phyloP scores from a whole-genome alignment of 768 basidiomycete genomes.

The Thelephora aurantiotincta region DNA sequence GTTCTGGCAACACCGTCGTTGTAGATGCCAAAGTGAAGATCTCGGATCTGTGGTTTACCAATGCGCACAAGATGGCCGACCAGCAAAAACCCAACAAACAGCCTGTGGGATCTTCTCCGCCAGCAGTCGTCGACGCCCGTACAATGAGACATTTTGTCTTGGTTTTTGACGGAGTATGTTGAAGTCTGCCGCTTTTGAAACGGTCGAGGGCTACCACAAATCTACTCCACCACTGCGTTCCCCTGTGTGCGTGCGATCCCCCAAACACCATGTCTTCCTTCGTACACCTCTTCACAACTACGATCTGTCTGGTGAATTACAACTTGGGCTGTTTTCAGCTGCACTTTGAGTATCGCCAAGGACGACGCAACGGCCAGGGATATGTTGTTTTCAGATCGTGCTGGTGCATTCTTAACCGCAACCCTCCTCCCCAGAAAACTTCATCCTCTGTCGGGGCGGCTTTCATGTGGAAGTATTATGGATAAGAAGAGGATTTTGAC shows the following conservation, averaged over 20 bases:
- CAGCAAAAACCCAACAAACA: too few relatives aligned
- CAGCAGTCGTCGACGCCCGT: neutral
- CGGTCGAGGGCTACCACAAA: neutral
- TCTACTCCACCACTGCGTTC: neutral
- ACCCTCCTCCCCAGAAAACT: too few relatives aligned
- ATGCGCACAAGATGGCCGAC: neutral
- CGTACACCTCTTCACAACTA: constrained; percentile 7
- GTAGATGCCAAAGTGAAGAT: constrained; percentile 1
- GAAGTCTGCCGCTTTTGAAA: constrained; percentile 2
- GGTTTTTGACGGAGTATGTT: neutral
- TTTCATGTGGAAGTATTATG: too few relatives aligned
- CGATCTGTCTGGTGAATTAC: constrained; percentile 8
- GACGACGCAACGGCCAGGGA: too few relatives aligned
- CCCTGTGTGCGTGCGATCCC: neutral
- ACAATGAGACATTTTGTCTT: neutral
- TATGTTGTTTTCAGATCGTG: too few relatives aligned
- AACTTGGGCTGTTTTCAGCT: constrained; percentile 2
- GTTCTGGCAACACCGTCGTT: constrained; percentile 5
- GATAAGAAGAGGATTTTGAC: too few relatives aligned
- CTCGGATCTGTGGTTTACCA: constrained; percentile 3
- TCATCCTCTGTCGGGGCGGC: too few relatives aligned
- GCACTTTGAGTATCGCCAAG: too few relatives aligned
- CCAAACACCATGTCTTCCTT: neutral
- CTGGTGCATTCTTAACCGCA: too few relatives aligned
- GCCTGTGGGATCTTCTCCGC: too few relatives aligned